A percentile compares a stretch with the other conserved stretches of the same genome.
phyloP scores from a whole-genome alignment of 1,139 yeast genomes.

The Candida sanyaensis region DNA sequence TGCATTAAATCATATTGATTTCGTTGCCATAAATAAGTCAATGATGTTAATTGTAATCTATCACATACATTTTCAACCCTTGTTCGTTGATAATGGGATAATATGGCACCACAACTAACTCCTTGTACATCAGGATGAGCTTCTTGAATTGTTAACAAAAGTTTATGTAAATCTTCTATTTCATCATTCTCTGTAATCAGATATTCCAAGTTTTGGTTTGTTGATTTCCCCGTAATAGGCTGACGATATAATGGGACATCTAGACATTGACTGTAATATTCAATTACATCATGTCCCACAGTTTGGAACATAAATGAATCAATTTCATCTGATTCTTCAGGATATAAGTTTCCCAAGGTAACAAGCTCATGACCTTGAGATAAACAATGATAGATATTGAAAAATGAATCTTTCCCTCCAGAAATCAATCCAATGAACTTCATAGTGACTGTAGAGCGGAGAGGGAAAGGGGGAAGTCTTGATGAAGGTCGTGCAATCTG shows the following conservation, averaged over 20 bases:
- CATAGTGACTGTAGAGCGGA: conserved; percentile 44
- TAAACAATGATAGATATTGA: conserved; percentile 80
- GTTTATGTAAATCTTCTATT: conserved; percentile 70
- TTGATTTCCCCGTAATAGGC: conserved; percentile 58
- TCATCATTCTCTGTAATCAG: conserved; percentile 69
- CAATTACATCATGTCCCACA: conserved; percentile 87
- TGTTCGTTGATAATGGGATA: conserved; percentile 90
- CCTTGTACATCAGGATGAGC: conserved; percentile 76
- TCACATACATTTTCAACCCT: conserved; percentile 90
- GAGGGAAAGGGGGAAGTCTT: background rate
- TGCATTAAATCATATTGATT: conserved; percentile 75
- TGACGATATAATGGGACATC: conserved; percentile 80
- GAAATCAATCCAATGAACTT: conserved; percentile 89
- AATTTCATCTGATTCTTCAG: conserved; percentile 63
- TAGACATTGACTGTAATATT: conserved; percentile 65
- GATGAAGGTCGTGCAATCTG: background rate
- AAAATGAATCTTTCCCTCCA: conserved; percentile 96
- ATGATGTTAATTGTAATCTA: conserved; percentile 63
- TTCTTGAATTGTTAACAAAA: conserved; percentile 48
- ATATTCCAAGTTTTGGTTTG: conserved; percentile 71
- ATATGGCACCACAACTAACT: conserved; percentile 93
- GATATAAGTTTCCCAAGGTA: conserved; percentile 84
- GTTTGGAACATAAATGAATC: conserved; percentile 98
- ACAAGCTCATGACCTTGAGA: conserved; percentile 80
- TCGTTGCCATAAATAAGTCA: conserved; percentile 89